Conservation (phyloP, 768 basidiomycete genomes). For the Boletus rufocinnamomeus region DNA sequence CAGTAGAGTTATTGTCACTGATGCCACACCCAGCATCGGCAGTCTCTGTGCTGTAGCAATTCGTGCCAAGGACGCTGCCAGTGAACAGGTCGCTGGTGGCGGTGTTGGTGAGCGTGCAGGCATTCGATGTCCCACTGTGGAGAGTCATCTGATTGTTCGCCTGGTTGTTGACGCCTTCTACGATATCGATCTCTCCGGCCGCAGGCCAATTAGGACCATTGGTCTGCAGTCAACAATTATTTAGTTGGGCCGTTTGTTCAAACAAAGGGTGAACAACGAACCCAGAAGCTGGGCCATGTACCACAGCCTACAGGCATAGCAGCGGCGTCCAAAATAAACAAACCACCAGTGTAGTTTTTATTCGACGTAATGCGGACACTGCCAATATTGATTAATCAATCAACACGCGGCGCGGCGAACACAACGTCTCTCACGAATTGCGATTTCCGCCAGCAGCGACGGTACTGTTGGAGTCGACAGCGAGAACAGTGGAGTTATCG, state of each 20-base stretch:
- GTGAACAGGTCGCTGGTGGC: slow-evolving; percentile 21
- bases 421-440: slow-evolving; percentile 44
- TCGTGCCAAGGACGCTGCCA: slow-evolving; percentile 26
- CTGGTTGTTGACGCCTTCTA: slow-evolving; percentile 71
- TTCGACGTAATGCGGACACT: slow-evolving; percentile 71
- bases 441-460: slow-evolving; percentile 56
- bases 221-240: slow-evolving; percentile 27
- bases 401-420: not conserved
- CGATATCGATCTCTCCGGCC: slow-evolving; percentile 67
- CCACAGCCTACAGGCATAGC: slow-evolving; percentile 74
- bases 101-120: slow-evolving; percentile 30
- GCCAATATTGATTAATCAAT: not conserved
- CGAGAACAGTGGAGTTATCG: slow-evolving; percentile 58
- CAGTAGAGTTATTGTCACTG: slow-evolving; percentile 38
- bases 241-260: not conserved
- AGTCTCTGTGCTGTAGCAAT: slow-evolving; percentile 42
- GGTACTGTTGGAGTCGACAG: slow-evolving; percentile 57
- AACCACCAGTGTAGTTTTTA: slow-evolving; percentile 61
- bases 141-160: slow-evolving; percentile 63
- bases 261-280: slow-evolving; percentile 17
- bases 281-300: slow-evolving; percentile 62
- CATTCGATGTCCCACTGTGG: slow-evolving; percentile 52
- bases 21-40: slow-evolving; percentile 55
- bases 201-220: slow-evolving; percentile 55
- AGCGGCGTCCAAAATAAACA: slow-evolving; percentile 74